Conservation (phyloP, 139 green algal genomes). For the Chlorella sp. region DNA sequence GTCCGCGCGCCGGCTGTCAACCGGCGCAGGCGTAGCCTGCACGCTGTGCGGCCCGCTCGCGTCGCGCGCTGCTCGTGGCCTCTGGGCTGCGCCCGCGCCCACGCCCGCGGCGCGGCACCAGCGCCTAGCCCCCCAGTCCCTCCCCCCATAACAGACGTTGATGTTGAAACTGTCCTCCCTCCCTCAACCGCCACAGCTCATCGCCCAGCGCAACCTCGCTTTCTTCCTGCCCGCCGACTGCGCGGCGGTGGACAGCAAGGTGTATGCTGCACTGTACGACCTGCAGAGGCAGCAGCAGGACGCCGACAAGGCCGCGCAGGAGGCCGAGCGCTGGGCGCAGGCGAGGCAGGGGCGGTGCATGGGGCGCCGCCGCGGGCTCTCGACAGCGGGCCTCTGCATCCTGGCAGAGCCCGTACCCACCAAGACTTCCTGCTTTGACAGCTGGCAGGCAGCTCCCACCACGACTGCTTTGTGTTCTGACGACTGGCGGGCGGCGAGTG, state of each 20-base stretch:
- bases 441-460: neutral
- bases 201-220: slow-evolving; percentile 1
- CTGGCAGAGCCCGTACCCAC: neutral
- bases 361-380: neutral
- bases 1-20: no score
- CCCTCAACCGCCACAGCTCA: slow-evolving; percentile 4
- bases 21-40: no score
- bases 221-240: slow-evolving; percentile 17
- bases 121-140: no score
- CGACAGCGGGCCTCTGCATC: neutral
- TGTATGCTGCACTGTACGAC: slow-evolving; percentile 3
- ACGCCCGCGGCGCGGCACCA: neutral
- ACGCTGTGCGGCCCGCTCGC: no score
- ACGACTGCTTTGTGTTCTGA: neutral
- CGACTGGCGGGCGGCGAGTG: neutral
- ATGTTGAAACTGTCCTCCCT: no score
- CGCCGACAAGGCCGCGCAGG: slow-evolving; percentile 8
- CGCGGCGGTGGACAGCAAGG: neutral
- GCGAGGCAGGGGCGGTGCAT: neutral
- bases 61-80: no score
- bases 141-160: no score
- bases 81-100: neutral
- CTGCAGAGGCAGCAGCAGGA: slow-evolving; percentile 4
- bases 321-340: slow-evolving; percentile 11
- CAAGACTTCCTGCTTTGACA: no score